These are phyloP conservation scores for Coelastrella sp. DNA, from an alignment of 139 green algal species.

Conservation along the genomic window DNA sequence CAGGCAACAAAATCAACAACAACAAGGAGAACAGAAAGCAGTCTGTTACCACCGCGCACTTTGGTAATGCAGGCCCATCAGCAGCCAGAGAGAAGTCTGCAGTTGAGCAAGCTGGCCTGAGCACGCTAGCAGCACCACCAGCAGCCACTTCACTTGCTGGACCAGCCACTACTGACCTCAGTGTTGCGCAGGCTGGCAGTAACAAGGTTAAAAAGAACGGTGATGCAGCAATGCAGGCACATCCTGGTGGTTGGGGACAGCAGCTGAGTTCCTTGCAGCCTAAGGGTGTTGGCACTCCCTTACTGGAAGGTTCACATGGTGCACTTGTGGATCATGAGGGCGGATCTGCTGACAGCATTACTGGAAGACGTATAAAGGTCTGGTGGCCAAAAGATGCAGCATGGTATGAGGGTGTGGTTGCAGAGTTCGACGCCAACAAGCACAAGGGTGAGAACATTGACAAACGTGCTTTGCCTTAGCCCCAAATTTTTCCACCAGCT, in stretches of 20 bases:
- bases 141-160: neutral
- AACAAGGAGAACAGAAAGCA: constrained; percentile 17
- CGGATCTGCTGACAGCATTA: constrained; percentile 20
- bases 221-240: constrained; percentile 12
- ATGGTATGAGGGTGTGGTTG: constrained; percentile 60
- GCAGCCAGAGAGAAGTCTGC: neutral
- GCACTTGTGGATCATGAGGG: neutral
- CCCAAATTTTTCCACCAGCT: too few relatives aligned
- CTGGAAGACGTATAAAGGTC: constrained; percentile 62
- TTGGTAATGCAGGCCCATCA: neutral
- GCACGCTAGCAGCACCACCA: neutral
- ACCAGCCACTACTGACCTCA: constrained; percentile 6
- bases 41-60: neutral
- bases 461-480: too few relatives aligned
- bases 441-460: constrained; percentile 46
- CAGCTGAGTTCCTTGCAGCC: neutral
- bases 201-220: neutral
- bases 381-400: constrained; percentile 71
- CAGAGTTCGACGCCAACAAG: constrained; percentile 50
- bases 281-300: constrained; percentile 4
- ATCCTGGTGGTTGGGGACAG: neutral
- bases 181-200: neutral
- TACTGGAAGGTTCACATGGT: constrained; percentile 17
- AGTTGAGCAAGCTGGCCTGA: neutral
- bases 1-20: neutral